Evolutionary conservation across 192 early-diverging fungal genomes (phyloP).

Genomic region (Coemansia sp.): DNA sequence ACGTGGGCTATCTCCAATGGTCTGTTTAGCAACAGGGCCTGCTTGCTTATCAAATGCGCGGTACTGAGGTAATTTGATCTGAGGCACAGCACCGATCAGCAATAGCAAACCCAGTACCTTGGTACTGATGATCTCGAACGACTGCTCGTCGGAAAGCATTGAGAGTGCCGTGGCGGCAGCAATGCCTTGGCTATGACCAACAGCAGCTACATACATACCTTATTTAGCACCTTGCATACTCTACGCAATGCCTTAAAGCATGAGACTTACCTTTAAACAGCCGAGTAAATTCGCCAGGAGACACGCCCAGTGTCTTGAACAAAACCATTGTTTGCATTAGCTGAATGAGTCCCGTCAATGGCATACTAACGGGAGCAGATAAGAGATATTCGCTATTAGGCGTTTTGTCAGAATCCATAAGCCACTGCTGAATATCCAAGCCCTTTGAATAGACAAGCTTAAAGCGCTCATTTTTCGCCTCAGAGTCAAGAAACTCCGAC

Average conservation of each 20-base stretch:
- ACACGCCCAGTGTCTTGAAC: slow-evolving; percentile 58
- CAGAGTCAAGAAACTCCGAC: slow-evolving; percentile 58
- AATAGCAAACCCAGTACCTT: slow-evolving; percentile 78
- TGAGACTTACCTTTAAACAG: slow-evolving; percentile 27
- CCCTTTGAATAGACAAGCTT: slow-evolving; percentile 60
- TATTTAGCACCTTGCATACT: slow-evolving; percentile 27
- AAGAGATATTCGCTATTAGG: slow-evolving; percentile 72
- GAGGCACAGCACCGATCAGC: slow-evolving; percentile 77
- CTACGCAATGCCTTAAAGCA: slow-evolving; percentile 49
- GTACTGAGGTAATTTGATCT: slow-evolving; percentile 50
- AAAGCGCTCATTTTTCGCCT: slow-evolving; percentile 59
- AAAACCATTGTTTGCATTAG: slow-evolving; percentile 73
- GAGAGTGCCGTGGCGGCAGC: slow-evolving; percentile 82
- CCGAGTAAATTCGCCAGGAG: background rate
- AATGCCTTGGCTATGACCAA: slow-evolving; percentile 87
- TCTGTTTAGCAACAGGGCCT: slow-evolving; percentile 70
- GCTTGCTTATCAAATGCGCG: slow-evolving; percentile 69
- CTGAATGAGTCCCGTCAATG: slow-evolving; percentile 86
- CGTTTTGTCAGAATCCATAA: slow-evolving; percentile 59
- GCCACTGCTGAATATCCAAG: slow-evolving; percentile 75
- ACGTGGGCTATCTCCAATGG: background rate
- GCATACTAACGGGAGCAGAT: slow-evolving; percentile 69
- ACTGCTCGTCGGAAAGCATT: slow-evolving; percentile 69
- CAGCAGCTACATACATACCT: slow-evolving; percentile 24
- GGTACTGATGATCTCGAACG: slow-evolving; percentile 71